Conservation (phyloP, 306 rosid genomes). For the Vigna reflexopilosa region DNA sequence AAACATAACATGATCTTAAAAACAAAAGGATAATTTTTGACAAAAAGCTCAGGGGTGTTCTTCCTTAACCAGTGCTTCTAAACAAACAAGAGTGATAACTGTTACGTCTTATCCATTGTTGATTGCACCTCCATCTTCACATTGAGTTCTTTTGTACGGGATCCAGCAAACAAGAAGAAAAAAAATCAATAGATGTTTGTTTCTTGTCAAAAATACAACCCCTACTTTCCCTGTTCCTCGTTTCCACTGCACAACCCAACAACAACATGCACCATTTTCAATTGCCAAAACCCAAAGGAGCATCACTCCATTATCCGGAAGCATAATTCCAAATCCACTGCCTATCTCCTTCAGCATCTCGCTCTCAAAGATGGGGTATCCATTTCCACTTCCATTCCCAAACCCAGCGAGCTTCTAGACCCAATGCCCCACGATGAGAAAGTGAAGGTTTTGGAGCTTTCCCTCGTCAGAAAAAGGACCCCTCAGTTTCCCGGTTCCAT, state of each 20-base stretch:
- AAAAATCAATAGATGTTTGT: conserved; percentile 40
- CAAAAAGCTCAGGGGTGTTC: background rate
- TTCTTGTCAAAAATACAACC: conserved; percentile 51
- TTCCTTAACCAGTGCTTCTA: background rate
- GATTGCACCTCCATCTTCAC: conserved; percentile 1
- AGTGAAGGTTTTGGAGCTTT: conserved; percentile 69
- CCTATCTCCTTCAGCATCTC: conserved; percentile 52
- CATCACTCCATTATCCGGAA: conserved; percentile 53
- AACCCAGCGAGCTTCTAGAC: conserved; percentile 44
- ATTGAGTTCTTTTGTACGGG: background rate
- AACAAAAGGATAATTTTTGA: no score
- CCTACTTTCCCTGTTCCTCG: conserved; percentile 37
- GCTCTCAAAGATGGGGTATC: conserved; percentile 28
- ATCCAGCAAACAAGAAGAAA: background rate
- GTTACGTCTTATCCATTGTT: conserved; percentile 45
- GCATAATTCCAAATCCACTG: conserved; percentile 86
- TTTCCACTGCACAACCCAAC: conserved; percentile 33
- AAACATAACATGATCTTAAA: no score
- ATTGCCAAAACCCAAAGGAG: conserved; percentile 48
- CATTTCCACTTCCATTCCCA: background rate
- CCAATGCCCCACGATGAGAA: conserved; percentile 57
- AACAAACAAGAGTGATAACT: background rate
- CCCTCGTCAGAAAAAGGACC: conserved; percentile 78
- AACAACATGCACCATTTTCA: conserved; percentile 41
- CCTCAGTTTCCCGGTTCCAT: conserved; percentile 96